Conservation (phyloP, 1,284 basidiomycete species). For the Ustilago esculenta region DNA sequence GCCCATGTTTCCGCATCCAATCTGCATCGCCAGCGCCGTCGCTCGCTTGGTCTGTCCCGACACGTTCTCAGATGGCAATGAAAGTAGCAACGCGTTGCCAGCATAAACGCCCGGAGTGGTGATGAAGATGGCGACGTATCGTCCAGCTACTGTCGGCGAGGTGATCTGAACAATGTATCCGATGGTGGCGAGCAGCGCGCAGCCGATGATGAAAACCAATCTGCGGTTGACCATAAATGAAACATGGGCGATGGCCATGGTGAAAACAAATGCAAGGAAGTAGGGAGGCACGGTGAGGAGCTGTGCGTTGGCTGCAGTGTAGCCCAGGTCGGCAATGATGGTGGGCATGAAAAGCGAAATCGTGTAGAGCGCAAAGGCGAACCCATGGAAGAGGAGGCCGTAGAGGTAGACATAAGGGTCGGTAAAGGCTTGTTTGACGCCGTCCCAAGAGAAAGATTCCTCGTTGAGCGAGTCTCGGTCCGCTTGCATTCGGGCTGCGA, state of each 20-base stretch:
- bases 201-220: conserved; percentile 72
- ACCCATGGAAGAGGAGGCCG: conserved; percentile 75
- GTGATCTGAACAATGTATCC: conserved; percentile 76
- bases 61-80: conserved; percentile 78
- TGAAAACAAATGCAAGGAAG: conserved; percentile 68
- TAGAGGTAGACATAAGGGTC: conserved; percentile 76
- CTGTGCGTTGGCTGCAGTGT: conserved; percentile 74
- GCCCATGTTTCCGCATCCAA: conserved; percentile 75
- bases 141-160: conserved; percentile 71
- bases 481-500: conserved; percentile 70
- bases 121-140: conserved; percentile 75
- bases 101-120: conserved; percentile 74
- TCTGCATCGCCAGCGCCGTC: conserved; percentile 75
- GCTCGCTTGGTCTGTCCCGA: conserved; percentile 77
- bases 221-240: conserved; percentile 66
- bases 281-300: conserved; percentile 75
- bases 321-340: conserved; percentile 74
- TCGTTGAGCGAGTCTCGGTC: conserved; percentile 72
- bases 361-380: conserved; percentile 68
- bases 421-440: conserved; percentile 70
- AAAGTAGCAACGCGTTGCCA: conserved; percentile 71
- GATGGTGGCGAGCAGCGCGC: conserved; percentile 72
- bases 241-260: conserved; percentile 70
- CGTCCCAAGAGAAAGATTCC: conserved; percentile 66
- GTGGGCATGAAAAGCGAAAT: conserved; percentile 66